Evolutionary conservation across 139 green algal species (phyloP), one percentile per base, ranked within the genome.

Genomic region (Tetradesmus obliquus): DNA sequence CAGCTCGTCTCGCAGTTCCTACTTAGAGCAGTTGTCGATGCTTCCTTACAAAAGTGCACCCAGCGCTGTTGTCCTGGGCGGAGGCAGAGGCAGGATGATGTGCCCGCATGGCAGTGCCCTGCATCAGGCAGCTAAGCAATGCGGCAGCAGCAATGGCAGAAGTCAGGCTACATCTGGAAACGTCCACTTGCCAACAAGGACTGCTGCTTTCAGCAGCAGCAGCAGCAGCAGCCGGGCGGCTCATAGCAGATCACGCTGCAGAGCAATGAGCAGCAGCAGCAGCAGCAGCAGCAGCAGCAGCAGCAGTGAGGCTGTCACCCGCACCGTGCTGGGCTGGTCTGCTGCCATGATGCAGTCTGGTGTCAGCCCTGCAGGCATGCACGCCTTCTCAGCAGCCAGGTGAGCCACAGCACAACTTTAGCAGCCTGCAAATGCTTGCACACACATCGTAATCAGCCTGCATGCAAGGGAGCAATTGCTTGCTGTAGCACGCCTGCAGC

Each of bases 241-340:
- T 45, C 72, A 81, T 12, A 81, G 72, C 72, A 81, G 22, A 12
- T 24, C 71, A 5, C 71, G 13, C 9, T 24, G 71, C 57, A 66
- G 57, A 79, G 57, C 83, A 72, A 7, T 79, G 10, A 72, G 20
- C 82, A 76, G 55, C 55, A 76, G 83, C 84, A 81, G 62, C 85
- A 90, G 71, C 85, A 76, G 83, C 84, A 81, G 62, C 85, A 90
- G 71, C 85, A 89, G 66, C 85, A 62, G 85, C 32, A 89, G 85
- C 32, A 82, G 45, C 2, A 53, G 32, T n/a, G 53, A 60, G 45
- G 19, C 85, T n/a, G 86, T 84, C 12, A 90, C 86, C 0, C 86
- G 86, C 53, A 84, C 86, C 2, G 53, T 90, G 45, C 71, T 90
- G 51, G 86, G 69, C 71, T 71, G 71, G 19, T 83, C 86, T n/a